Evolutionary conservation across 352 stramenopile genomes (phyloP).

Genomic region (Pythium aquatile): DNA sequence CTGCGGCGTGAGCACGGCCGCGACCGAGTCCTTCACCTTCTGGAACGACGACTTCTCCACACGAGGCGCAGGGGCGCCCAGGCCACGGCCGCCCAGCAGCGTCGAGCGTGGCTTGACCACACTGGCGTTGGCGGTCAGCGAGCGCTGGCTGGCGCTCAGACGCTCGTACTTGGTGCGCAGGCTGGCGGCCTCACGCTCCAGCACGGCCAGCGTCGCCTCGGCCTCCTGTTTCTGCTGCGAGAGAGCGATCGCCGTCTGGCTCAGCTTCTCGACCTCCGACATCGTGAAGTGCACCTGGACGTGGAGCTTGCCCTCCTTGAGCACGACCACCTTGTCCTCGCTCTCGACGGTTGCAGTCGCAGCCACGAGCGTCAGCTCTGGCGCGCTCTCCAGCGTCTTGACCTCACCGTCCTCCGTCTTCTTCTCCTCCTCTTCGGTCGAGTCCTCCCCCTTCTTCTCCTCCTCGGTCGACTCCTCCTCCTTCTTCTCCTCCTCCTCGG

Average conservation of each 20-base stretch:
- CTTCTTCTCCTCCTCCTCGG: slow-evolving; percentile 12
- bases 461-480: neutral
- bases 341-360: slow-evolving; percentile 18
- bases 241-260: slow-evolving; percentile 61
- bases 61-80: slow-evolving; percentile 37
- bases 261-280: slow-evolving; percentile 78
- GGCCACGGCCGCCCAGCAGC: slow-evolving; percentile 50
- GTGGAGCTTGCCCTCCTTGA: slow-evolving; percentile 42
- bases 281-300: slow-evolving; percentile 67
- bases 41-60: slow-evolving; percentile 61
- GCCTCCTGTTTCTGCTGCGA: slow-evolving; percentile 83
- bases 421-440: slow-evolving; percentile 4
- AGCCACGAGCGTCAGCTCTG: slow-evolving; percentile 16
- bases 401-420: slow-evolving; percentile 3
- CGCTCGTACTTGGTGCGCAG: slow-evolving; percentile 83
- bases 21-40: slow-evolving; percentile 58
- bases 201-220: slow-evolving; percentile 51
- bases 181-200: slow-evolving; percentile 74
- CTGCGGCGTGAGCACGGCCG: slow-evolving; percentile 65
- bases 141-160: slow-evolving; percentile 73
- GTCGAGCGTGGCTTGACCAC: slow-evolving; percentile 59
- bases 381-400: slow-evolving; percentile 2
- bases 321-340: slow-evolving; percentile 23
- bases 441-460: slow-evolving; percentile 27
- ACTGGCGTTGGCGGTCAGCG: slow-evolving; percentile 46